Evolutionary conservation across 2,329 filamentous ascomycete genomes (phyloP).

Genomic region (Zasmidium angulare): DNA sequence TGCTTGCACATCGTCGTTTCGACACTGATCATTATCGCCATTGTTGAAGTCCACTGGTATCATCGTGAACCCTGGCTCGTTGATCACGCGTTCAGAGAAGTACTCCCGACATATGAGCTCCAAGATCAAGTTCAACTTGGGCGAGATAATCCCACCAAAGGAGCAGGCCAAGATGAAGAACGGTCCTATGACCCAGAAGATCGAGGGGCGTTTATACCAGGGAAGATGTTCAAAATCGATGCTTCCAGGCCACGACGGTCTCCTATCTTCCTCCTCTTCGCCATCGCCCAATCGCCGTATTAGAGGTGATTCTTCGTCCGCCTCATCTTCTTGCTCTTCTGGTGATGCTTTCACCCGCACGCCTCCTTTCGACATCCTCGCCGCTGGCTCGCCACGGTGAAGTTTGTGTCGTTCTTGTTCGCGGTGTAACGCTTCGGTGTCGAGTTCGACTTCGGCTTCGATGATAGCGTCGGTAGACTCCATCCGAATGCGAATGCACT

Average conservation of each 20-base stretch:
- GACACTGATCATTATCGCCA: slow-evolving; percentile 75
- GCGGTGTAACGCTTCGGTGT: slow-evolving; percentile 22
- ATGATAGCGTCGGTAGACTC: slow-evolving; percentile 34
- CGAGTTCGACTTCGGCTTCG: slow-evolving; percentile 35
- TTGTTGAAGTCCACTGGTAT: slow-evolving; percentile 64
- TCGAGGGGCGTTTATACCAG: slow-evolving; percentile 64
- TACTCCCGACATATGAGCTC: slow-evolving; percentile 81
- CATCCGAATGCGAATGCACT: slow-evolving; percentile 18
- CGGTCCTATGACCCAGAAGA: slow-evolving; percentile 79
- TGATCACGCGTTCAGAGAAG: slow-evolving; percentile 64
- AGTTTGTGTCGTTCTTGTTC: slow-evolving; percentile 14
- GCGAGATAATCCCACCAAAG: slow-evolving; percentile 81
- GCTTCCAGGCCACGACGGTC: slow-evolving; percentile 24
- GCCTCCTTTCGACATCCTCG: slow-evolving; percentile 27
- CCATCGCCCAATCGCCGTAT: slow-evolving; percentile 17
- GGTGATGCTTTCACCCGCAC: slow-evolving; percentile 12
- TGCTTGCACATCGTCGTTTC: slow-evolving; percentile 73
- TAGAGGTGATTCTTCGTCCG: slow-evolving; percentile 29
- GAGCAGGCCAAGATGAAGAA: slow-evolving; percentile 81
- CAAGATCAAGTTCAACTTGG: slow-evolving; percentile 83
- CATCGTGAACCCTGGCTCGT: slow-evolving; percentile 61
- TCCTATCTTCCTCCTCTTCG: slow-evolving; percentile 20
- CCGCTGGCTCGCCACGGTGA: slow-evolving; percentile 19
- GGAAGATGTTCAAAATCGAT: slow-evolving; percentile 60
- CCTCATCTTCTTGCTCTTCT: slow-evolving; percentile 10